Conservation (phyloP, 176 grass and related monocot species). For the Saccharum officinarum region DNA sequence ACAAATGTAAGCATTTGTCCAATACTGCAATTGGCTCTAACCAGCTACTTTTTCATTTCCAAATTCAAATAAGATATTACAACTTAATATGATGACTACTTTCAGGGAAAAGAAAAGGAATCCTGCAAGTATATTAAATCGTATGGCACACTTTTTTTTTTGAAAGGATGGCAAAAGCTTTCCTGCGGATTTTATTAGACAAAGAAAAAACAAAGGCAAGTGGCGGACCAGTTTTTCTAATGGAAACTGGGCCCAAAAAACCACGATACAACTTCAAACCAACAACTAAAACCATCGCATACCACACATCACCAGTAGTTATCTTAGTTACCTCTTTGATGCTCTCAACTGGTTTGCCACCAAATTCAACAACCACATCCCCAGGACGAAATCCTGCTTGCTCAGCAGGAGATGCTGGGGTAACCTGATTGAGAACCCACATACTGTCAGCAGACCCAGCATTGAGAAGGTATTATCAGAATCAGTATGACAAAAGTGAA, state of each 20-base stretch:
- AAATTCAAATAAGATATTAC: background rate
- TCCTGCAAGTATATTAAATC: background rate
- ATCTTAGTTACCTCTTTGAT: constrained; percentile 71
- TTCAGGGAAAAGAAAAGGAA: background rate
- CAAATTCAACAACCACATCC: constrained; percentile 73
- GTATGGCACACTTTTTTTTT: background rate
- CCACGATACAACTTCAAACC: background rate
- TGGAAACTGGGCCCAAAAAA: background rate
- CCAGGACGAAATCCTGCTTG: constrained; percentile 74
- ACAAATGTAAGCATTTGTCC: background rate
- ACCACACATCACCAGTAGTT: background rate
- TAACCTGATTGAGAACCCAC: constrained; percentile 62
- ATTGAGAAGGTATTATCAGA: background rate
- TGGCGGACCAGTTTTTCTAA: no score
- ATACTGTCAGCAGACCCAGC: constrained; percentile 7
- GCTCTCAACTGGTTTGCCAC: constrained; percentile 61
- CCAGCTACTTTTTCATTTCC: background rate
- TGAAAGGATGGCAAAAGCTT: no score
- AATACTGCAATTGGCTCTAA: background rate
- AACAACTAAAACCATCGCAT: background rate
- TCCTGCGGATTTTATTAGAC: no score
- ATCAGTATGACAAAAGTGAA: background rate
- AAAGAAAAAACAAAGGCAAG: no score
- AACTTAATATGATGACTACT: background rate
- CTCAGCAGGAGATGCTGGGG: constrained; percentile 71